phyloP scores from a whole-genome alignment of 1,284 basidiomycete genomes.

The Grifola frondosa region DNA sequence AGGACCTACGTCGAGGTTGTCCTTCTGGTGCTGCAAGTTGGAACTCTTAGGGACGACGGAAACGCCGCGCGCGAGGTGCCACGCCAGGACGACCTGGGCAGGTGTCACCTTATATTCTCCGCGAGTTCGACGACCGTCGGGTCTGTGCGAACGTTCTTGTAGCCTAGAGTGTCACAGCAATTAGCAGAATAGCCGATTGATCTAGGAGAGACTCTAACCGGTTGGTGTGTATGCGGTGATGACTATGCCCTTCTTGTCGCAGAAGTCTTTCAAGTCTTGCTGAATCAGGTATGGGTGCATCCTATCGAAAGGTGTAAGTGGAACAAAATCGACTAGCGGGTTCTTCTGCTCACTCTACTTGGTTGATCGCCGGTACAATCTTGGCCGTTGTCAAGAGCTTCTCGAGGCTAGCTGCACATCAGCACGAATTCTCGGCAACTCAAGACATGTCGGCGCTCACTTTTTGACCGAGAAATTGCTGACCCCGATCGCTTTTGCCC shows the following conservation, averaged over 20 bases:
- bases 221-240: slow-evolving; percentile 70
- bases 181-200: neutral
- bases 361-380: slow-evolving; percentile 62
- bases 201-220: slow-evolving; percentile 32
- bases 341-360: slow-evolving; percentile 46
- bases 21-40: slow-evolving; percentile 40
- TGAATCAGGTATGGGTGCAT: slow-evolving; percentile 59
- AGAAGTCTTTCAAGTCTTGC: slow-evolving; percentile 56
- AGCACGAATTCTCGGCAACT: no score
- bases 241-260: slow-evolving; percentile 56
- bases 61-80: slow-evolving; percentile 44
- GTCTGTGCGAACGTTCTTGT: slow-evolving; percentile 40
- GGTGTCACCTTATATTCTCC: slow-evolving; percentile 42
- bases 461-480: slow-evolving; percentile 69
- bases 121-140: slow-evolving; percentile 42
- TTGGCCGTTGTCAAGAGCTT: slow-evolving; percentile 40
- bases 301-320: slow-evolving; percentile 34
- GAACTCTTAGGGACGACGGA: slow-evolving; percentile 43
- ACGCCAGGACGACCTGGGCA: slow-evolving; percentile 43
- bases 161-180: slow-evolving; percentile 26
- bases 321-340: slow-evolving; percentile 25
- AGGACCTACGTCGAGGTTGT: slow-evolving; percentile 40
- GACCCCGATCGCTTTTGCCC: slow-evolving; percentile 63
- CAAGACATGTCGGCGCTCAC: no score
- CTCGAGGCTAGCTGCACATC: slow-evolving; percentile 43